A percentile compares a stretch with the other conserved stretches of the same genome.
phyloP scores from a whole-genome alignment of 2,329 filamentous ascomycete genomes.

The Penicillium freii region DNA sequence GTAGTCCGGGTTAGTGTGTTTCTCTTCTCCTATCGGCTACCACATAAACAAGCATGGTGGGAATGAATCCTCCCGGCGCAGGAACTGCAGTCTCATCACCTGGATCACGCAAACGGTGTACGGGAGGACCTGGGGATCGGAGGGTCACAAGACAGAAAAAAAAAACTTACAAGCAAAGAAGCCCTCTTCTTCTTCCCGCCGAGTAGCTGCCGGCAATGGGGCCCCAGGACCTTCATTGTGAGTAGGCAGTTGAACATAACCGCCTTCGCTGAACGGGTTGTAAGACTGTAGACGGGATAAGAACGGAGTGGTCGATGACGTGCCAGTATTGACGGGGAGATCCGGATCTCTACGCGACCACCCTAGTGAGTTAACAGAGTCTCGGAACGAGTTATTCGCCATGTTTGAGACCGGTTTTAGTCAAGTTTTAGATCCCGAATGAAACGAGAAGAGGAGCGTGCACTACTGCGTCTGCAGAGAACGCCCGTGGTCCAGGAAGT shows the following conservation, averaged over 20 bases:
- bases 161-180: constrained; percentile 86
- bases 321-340: constrained; percentile 65
- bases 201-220: constrained; percentile 76
- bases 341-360: constrained; percentile 86
- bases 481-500: constrained; percentile 18
- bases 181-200: constrained; percentile 90
- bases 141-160: constrained; percentile 22
- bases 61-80: constrained; percentile 33
- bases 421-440: constrained; percentile 13
- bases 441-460: constrained; percentile 14
- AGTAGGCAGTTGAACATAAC: constrained; percentile 88
- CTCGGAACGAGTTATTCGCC: constrained; percentile 69
- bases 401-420: constrained; percentile 21
- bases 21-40: constrained; percentile 19
- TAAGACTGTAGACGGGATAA: constrained; percentile 77
- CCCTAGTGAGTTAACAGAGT: constrained; percentile 90
- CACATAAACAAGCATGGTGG: constrained; percentile 18
- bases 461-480: constrained; percentile 23
- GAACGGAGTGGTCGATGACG: constrained; percentile 65
- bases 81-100: constrained; percentile 40
- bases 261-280: constrained; percentile 78
- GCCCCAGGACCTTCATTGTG: constrained; percentile 73
- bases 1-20: constrained; percentile 15
- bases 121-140: constrained; percentile 9
- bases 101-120: constrained; percentile 22